These are phyloP conservation scores for Amoeboaphelidium protococcarum DNA, from an alignment of 371 early-diverging fungal species.

Conservation along the genomic window DNA sequence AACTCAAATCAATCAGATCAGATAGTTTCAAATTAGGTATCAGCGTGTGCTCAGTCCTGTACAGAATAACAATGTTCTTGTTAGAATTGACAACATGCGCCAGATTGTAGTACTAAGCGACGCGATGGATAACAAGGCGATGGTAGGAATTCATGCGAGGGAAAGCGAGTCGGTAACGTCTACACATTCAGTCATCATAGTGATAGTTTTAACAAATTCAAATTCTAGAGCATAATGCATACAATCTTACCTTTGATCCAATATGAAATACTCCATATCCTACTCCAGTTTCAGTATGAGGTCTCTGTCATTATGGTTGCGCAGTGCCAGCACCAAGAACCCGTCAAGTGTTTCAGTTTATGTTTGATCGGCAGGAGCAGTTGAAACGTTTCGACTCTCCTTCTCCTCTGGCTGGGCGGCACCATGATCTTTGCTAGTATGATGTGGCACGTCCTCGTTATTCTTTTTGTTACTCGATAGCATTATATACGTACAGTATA, in stretches of 20 bases:
- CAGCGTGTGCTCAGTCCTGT: too few species aligned
- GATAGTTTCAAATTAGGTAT: too few species aligned
- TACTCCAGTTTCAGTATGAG: conserved; percentile 41
- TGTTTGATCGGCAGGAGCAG: too few species aligned
- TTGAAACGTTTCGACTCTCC: too few species aligned
- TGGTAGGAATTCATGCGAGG: conserved; percentile 50
- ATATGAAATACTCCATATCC: conserved; percentile 32
- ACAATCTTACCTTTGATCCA: conserved; percentile 20
- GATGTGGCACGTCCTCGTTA: too few species aligned
- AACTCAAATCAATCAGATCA: too few species aligned
- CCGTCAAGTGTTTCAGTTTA: too few species aligned
- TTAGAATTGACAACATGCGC: conserved; percentile 28
- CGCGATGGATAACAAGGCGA: conserved; percentile 37
- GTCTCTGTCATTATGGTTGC: conserved; percentile 32
- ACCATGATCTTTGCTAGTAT: too few species aligned
- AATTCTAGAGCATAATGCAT: background rate
- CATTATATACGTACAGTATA: too few species aligned
- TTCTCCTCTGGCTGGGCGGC: too few species aligned
- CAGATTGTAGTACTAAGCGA: conserved; percentile 39
- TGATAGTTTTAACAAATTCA: background rate
- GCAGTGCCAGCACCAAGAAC: conserved; percentile 34
- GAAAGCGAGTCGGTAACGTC: conserved; percentile 28
- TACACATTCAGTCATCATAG: conserved; percentile 5
- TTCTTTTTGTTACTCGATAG: too few species aligned
- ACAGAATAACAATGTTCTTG: conserved; percentile 28